These are phyloP conservation scores for Colletotrichum orbiculare DNA, from an alignment of 2,329 filamentous ascomycete genomes.

Conservation along the genomic window DNA sequence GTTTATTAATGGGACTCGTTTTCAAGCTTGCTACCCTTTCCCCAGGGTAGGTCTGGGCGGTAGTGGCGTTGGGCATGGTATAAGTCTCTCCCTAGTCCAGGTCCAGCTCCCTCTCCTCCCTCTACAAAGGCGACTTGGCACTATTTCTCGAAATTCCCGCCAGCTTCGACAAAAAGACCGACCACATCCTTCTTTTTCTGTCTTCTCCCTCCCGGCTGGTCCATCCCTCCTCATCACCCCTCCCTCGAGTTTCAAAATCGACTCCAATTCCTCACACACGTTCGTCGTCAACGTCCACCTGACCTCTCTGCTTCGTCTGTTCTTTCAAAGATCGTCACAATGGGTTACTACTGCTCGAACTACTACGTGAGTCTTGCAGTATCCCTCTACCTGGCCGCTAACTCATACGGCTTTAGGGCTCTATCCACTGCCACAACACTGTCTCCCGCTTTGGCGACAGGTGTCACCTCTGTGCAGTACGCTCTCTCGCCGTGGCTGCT, in stretches of 20 bases:
- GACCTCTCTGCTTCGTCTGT: slow-evolving; percentile 3
- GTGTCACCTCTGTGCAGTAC: slow-evolving; percentile 45
- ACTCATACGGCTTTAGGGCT: slow-evolving; percentile 40
- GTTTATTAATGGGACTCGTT: slow-evolving; percentile 27
- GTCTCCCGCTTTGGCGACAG: slow-evolving; percentile 45
- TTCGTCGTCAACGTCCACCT: slow-evolving; percentile 1
- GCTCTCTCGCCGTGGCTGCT: neutral
- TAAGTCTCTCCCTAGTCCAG: slow-evolving; percentile 29
- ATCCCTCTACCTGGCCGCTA: neutral
- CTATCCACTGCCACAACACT: slow-evolving; percentile 46
- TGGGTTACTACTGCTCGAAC: slow-evolving; percentile 48
- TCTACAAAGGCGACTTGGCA: slow-evolving; percentile 18
- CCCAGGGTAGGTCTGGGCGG: slow-evolving; percentile 28
- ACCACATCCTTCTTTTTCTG: neutral
- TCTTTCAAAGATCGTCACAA: slow-evolving; percentile 27
- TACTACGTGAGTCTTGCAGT: slow-evolving; percentile 42
- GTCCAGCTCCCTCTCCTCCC: neutral
- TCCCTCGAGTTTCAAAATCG: slow-evolving; percentile 8
- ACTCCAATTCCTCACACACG: neutral
- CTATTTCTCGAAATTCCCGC: slow-evolving; percentile 27
- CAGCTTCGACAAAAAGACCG: slow-evolving; percentile 12
- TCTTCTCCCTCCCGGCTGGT: slow-evolving; percentile 15
- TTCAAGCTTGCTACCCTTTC: slow-evolving; percentile 3
- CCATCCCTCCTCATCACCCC: slow-evolving; percentile 31
- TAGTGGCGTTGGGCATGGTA: slow-evolving; percentile 31